Percentiles rank a stretch among this genome's conserved stretches.
phyloP scores from a whole-genome alignment of 352 stramenopile genomes.

The Lagenidium sp. region DNA sequence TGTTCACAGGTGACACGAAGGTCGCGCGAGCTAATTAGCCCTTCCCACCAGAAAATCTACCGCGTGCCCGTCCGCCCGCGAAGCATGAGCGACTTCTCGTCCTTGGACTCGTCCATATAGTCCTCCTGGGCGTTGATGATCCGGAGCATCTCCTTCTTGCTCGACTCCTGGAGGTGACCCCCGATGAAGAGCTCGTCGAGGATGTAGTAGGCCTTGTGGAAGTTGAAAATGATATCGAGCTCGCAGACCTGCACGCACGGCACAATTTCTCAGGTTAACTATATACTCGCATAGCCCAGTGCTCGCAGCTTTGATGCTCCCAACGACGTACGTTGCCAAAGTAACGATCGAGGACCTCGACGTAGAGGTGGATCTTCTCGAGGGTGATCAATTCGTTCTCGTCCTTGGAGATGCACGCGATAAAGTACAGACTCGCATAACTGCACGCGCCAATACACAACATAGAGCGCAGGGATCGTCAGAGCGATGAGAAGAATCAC shows the following conservation, averaged over 20 bases:
- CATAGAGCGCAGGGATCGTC: too few relatives aligned
- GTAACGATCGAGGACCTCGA: conserved; percentile 97
- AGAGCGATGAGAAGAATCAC: too few relatives aligned
- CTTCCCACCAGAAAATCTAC: conserved; percentile 13
- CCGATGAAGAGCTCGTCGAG: conserved; percentile 99
- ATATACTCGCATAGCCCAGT: too few relatives aligned
- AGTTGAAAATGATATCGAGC: conserved; percentile 99
- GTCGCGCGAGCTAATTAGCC: too few relatives aligned
- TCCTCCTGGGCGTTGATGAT: conserved; percentile 87
- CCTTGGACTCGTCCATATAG: conserved; percentile 87
- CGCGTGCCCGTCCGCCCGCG: conserved; percentile 51
- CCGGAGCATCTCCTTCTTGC: conserved; percentile 88
- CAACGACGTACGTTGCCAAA: conserved; percentile 85
- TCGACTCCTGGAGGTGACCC: conserved; percentile 95
- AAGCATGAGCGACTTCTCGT: conserved; percentile 55
- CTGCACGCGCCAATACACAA: too few relatives aligned
- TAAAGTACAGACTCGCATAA: conserved; percentile 97
- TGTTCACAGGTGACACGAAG: too few relatives aligned
- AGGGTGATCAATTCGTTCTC: conserved; percentile 98
- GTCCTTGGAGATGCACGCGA: conserved; percentile 92
- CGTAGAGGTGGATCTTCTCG: conserved; percentile 97
- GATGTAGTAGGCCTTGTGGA: conserved; percentile 99
- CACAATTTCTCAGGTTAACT: background rate
- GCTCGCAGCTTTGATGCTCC: too few relatives aligned
- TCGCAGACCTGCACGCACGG: conserved; percentile 60